Conservation (phyloP, 306 rosid species). For the Prunus mume region DNA sequence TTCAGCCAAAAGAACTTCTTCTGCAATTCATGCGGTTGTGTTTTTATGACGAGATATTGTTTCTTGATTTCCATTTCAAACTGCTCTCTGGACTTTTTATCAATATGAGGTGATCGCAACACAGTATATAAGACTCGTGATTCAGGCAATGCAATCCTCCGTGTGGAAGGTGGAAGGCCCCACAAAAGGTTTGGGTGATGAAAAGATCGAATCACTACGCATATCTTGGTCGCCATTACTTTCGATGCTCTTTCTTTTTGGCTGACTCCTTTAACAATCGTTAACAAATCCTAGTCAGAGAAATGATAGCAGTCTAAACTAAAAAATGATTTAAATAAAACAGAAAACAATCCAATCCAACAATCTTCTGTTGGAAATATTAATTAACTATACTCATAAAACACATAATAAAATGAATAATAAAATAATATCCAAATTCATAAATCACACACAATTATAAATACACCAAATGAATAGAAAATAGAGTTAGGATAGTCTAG, state of each 20-base stretch:
- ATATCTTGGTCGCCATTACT: not conserved
- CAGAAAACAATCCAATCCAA: no score
- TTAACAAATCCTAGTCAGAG: not conserved
- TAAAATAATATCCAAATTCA: no score
- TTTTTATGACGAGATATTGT: not conserved
- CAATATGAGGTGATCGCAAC: not conserved
- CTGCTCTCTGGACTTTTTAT: not conserved
- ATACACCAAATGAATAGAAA: no score
- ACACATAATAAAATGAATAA: no score
- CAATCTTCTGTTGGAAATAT: no score
- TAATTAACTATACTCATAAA: no score
- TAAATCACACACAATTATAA: no score
- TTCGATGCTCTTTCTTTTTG: not conserved
- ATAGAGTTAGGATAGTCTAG: no score
- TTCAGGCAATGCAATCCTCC: not conserved
- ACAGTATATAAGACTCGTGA: not conserved
- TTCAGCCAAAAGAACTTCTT: not conserved
- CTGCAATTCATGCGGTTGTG: not conserved
- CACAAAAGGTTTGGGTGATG: not conserved
- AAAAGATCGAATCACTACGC: not conserved
- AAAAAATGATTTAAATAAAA: no score
- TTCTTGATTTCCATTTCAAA: not conserved
- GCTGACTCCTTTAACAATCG: not conserved
- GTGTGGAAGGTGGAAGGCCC: not conserved
- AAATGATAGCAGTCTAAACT: no score